Evolutionary conservation across 2,329 filamentous ascomycete genomes (phyloP).

Genomic region (Colletotrichum tofieldiae): DNA sequence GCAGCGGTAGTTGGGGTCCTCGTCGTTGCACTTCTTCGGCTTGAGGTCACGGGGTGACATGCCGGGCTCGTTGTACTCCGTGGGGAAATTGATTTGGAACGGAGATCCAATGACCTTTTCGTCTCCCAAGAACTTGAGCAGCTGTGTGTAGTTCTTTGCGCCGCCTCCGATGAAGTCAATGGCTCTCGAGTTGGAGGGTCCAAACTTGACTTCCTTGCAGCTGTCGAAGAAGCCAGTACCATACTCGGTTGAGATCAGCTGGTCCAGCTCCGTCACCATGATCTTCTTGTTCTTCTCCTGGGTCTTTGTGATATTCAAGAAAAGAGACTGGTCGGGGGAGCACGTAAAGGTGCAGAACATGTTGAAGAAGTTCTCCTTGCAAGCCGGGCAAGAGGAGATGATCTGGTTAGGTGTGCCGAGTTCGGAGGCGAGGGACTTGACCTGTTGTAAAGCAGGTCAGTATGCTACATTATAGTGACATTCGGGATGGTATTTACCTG

Average conservation of each 20-base stretch:
- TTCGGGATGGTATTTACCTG: constrained; percentile 70
- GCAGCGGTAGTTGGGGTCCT: constrained; percentile 88
- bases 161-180: constrained; percentile 98
- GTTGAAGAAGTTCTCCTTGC: constrained; percentile 99
- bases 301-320: constrained; percentile 90
- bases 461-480: not conserved
- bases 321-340: constrained; percentile 95
- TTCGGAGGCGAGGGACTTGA: constrained; percentile 86
- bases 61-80: constrained; percentile 71
- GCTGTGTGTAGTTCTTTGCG: constrained; percentile 88
- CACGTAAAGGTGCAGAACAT: constrained; percentile 98
- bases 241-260: constrained; percentile 87
- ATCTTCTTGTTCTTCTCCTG: constrained; percentile 71
- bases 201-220: constrained; percentile 99
- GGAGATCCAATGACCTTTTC: constrained; percentile 94
- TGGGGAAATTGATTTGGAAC: constrained; percentile 97
- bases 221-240: constrained; percentile 93
- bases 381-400: constrained; percentile 94
- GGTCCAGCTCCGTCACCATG: constrained; percentile 87
- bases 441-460: constrained; percentile 60
- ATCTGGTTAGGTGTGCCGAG: constrained; percentile 90
- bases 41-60: constrained; percentile 82
- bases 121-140: constrained; percentile 93
- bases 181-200: constrained; percentile 90
- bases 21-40: constrained; percentile 90